Base-by-base conservation (phyloP, 306 rosid genomes). In the Argentina anserina region DNA sequence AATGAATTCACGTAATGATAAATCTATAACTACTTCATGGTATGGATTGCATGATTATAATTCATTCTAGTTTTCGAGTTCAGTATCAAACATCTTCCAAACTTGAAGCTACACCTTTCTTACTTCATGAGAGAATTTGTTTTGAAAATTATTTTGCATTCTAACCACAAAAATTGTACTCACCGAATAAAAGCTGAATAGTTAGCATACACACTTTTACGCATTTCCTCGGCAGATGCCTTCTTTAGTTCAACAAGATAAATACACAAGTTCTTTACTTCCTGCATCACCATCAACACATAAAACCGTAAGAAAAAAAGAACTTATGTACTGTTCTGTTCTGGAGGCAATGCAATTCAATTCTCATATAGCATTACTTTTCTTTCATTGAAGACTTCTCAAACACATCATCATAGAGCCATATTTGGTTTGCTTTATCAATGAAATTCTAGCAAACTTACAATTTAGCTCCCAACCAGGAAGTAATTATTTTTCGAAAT, bases 151-250 rank as follows among this genome's bases (percentile, higher is more conserved):
- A 11, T 73, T 4, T 46, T 45, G 25, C 11, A 47, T 69, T 39
- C 34, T 10, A 67, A 40, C 26, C 33, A 39, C 47, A 71, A 33
- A 23, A 29, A 10, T 61, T 34, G 2, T 45, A 65, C 77, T 85
- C 49, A 91, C 98, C 97, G 96, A 41, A 94, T 91, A 88, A 91
- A 94, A 49, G 98, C 91, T 1, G 92, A 77, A 73, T 94, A 94
- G 68, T 91, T 94, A 75, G 97, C 92, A 62, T 89, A 90, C 53
- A 94, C 97, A 76, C 97, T 91, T 76, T 43, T 89, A 13, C 98
- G 94, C 98, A 94, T 94, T 91, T 94, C 97, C 81, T 94, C 98
- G 0, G 97, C 98, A 8, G 98, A 91, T n/a, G 97, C 97, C 78
- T 81, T 94, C 86, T 89, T 94, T 50, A 94, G 81, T 21, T 94